Evolutionary conservation across 768 basidiomycete genomes (phyloP).

Genomic region (Auriscalpium microsporum): DNA sequence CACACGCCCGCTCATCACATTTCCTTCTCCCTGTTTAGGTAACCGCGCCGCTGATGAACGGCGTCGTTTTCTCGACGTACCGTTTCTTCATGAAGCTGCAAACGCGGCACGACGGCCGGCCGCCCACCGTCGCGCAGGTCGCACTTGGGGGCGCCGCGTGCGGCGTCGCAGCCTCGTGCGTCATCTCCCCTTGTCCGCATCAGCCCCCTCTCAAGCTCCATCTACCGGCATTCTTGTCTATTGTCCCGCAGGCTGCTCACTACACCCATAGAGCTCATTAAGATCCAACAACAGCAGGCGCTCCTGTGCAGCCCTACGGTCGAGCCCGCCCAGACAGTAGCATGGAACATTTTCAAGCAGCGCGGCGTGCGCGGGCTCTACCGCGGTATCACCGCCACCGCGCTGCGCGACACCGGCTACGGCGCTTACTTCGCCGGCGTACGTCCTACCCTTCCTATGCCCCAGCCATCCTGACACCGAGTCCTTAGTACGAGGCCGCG

Average conservation of each 20-base stretch:
- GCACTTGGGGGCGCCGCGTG: conserved; percentile 72
- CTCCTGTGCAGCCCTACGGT: conserved; percentile 15
- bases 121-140: conserved; percentile 66
- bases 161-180: conserved; percentile 74
- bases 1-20: too few species aligned
- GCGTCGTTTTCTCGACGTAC: conserved; percentile 81
- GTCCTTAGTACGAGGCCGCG: conserved; percentile 53
- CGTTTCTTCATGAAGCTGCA: conserved; percentile 69
- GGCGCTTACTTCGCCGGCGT: conserved; percentile 65
- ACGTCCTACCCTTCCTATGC: background rate
- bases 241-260: conserved; percentile 49
- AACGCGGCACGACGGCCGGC: conserved; percentile 30
- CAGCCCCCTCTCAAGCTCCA: background rate
- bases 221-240: background rate
- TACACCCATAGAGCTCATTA: conserved; percentile 80
- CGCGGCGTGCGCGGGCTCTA: conserved; percentile 63
- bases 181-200: conserved; percentile 4
- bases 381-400: conserved; percentile 67
- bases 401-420: conserved; percentile 71
- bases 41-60: conserved; percentile 71
- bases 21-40: conserved; percentile 31
- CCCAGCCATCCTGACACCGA: background rate
- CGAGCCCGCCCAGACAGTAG: conserved; percentile 38
- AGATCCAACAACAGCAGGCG: conserved; percentile 71
- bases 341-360: conserved; percentile 42